Evolutionary conservation across 768 basidiomycete species (phyloP), one percentile per base, ranked within the genome.

Genomic region (Dentipellis sp.): DNA sequence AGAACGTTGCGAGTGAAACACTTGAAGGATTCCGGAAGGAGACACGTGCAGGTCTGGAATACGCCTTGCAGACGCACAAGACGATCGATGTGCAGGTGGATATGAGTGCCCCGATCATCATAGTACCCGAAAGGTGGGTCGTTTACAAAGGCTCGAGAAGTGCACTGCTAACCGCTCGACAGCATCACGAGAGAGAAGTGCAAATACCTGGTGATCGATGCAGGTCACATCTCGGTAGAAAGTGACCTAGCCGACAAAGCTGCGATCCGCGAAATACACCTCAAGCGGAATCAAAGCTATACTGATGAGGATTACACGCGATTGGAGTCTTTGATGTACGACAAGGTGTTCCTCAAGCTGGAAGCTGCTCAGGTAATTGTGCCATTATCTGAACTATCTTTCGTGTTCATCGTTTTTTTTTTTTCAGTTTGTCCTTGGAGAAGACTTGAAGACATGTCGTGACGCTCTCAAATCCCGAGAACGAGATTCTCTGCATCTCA

Each of bases 71-170:
- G 68, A 84, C 82, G 14, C 94, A 97, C 76, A 95, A 93, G 75
- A 98, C 97, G 1, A 76, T 98, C 46, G 94, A 98, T 67, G 76
- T 99, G n/a, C 89, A 91, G 61, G 82, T 99, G 73, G 94, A 99
- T 65, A 79, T 99, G 77, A 91, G 95, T 64, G 93, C 97, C 0
- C 97, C 97, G 5, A 83, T 99, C 62, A 97, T 99, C 66, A 92
- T 99, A 63, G 80, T 98, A 53, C 97, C 97, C 1, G 95, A 98
- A 72, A 84, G 91, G 92, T 94, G 66, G 57, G 67, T 59, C 11
- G 49, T 9, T n/a, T 2, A 1, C n/a, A 29, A n/a, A 1, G n/a
- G 8, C 17, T 47, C 17, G 7, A 50, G 7, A 8, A 36, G 63
- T 45, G 58, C 55, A n/a, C 21, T n/a, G 21, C 45, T 53, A 40